Percentiles rank a stretch among this genome's conserved stretches.
Conservation (phyloP, 1,284 basidiomycete species). For the Ceratobasidium sp. region DNA sequence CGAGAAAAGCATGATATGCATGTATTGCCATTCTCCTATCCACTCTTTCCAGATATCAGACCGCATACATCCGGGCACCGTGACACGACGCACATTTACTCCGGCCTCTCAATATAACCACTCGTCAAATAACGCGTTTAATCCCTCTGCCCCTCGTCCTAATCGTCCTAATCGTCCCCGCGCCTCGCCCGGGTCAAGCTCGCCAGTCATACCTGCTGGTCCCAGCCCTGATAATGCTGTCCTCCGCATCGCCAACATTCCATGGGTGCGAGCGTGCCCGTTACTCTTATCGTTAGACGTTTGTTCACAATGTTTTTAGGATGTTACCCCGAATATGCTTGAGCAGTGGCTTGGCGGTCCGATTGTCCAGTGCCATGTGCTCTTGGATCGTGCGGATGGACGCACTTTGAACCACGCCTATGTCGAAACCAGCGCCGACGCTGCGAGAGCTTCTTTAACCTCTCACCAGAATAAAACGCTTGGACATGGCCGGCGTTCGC, state of each 20-base stretch:
- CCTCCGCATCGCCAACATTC: constrained; percentile 83
- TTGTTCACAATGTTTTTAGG: constrained; percentile 58
- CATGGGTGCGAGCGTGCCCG: constrained; percentile 68
- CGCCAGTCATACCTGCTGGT: background rate
- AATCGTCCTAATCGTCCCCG: background rate
- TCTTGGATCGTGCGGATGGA: constrained; percentile 74
- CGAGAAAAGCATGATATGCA: constrained; percentile 84
- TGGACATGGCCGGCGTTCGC: constrained; percentile 74
- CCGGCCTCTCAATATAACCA: background rate
- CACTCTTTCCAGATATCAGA: constrained; percentile 65
- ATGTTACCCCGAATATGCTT: constrained; percentile 80
- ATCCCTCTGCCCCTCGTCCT: background rate
- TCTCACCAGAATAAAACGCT: constrained; percentile 70
- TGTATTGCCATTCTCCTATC: constrained; percentile 74
- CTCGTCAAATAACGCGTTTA: background rate
- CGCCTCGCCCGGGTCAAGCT: background rate
- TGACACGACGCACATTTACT: background rate
- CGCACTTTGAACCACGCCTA: constrained; percentile 85
- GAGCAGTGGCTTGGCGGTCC: constrained; percentile 70
- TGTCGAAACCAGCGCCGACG: constrained; percentile 71
- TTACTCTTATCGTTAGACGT: constrained; percentile 4
- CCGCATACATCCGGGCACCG: constrained; percentile 22
- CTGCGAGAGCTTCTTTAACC: constrained; percentile 63
- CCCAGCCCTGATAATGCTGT: constrained; percentile 58
- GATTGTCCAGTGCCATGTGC: constrained; percentile 73